Evolutionary conservation across 805 yeast species (phyloP), one percentile per base, ranked within the genome.

Genomic region (Candida koratica): DNA sequence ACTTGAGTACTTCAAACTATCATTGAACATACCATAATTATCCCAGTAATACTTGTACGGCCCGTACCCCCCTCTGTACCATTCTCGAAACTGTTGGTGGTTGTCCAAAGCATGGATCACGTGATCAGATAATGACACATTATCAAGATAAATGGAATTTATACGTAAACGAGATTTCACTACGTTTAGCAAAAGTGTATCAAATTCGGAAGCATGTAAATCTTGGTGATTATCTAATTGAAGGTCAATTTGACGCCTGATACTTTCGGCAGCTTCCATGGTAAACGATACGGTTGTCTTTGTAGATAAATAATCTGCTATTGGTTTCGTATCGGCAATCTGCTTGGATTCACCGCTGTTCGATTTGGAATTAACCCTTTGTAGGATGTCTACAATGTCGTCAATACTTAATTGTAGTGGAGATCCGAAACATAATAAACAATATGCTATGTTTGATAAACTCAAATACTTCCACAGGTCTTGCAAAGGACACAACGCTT

Each of bases 41-140:
- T 42, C 48, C 55, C 60, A 53, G 39, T 51, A 64, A 42, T 57
- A 58, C 15, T 39, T 36, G 43, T 46, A 64, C 1, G 67, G 67
- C 17, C 30, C 17, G 12, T 57, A 35, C 3, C 53, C n/a, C 1
- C 64, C 66, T 6, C 39, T 15, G 19, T 41, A 42, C 69, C 69
- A 64, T 8, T 36, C 11, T 3, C 41, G 19, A 37, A 56, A 60
- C 3, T 49, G 49, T 3, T 29, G 37, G 14, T 41, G 42, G 5
- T 41, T 10, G 9, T 7, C 10, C 19, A 8, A 51, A 20, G 5
- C 41, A 7, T 19, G 22, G 13, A 46, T 43, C 5, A 60, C 38
- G 4, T 48, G 44, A 0, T 31, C 17, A 15, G 56, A 46, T 4
- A 40, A 37, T 3, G 36, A 44, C 5, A 57, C 31, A 25, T 54